These are phyloP conservation scores for Staphylotrichum longicolle DNA, from an alignment of 495 filamentous ascomycete species.

Conservation along the genomic window DNA sequence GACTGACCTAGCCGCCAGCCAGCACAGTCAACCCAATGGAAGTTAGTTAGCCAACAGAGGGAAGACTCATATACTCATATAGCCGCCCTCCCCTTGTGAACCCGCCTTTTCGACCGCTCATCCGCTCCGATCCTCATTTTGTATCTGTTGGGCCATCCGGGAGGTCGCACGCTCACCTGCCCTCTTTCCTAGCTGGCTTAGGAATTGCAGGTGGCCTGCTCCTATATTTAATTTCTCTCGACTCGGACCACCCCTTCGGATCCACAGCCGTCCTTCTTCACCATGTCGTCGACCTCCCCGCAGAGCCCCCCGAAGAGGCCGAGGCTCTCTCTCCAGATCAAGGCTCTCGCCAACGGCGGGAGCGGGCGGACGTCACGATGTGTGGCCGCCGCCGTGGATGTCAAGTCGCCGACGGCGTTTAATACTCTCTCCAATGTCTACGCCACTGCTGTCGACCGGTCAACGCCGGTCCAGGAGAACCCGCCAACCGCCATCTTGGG, in stretches of 20 bases:
- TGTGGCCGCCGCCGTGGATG: constrained; percentile 46
- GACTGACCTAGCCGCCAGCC: constrained; percentile 1
- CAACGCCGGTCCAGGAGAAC: constrained; percentile 52
- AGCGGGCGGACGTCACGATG: constrained; percentile 35
- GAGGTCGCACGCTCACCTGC: constrained; percentile 10
- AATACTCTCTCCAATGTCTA: constrained; percentile 84
- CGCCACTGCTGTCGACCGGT: constrained; percentile 62
- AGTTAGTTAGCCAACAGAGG: too few species aligned
- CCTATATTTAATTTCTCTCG: not conserved
- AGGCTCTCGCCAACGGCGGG: constrained; percentile 34
- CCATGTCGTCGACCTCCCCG: constrained; percentile 41
- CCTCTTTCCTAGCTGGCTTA: constrained; percentile 25
- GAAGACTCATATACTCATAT: constrained; percentile 15
- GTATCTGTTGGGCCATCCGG: constrained; percentile 1
- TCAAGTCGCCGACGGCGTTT: constrained; percentile 72
- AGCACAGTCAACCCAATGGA: not conserved
- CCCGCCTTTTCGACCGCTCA: constrained; percentile 13
- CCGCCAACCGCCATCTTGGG: constrained; percentile 40
- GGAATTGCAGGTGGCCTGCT: constrained; percentile 21
- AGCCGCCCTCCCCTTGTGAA: constrained; percentile 28
- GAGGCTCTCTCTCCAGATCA: constrained; percentile 78
- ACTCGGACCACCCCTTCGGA: not conserved
- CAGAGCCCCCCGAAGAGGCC: constrained; percentile 59
- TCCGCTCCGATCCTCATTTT: constrained; percentile 23
- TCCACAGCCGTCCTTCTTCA: not conserved